Conservation (phyloP, 2,329 filamentous ascomycete genomes). For the Neocucurbitaria cava region DNA sequence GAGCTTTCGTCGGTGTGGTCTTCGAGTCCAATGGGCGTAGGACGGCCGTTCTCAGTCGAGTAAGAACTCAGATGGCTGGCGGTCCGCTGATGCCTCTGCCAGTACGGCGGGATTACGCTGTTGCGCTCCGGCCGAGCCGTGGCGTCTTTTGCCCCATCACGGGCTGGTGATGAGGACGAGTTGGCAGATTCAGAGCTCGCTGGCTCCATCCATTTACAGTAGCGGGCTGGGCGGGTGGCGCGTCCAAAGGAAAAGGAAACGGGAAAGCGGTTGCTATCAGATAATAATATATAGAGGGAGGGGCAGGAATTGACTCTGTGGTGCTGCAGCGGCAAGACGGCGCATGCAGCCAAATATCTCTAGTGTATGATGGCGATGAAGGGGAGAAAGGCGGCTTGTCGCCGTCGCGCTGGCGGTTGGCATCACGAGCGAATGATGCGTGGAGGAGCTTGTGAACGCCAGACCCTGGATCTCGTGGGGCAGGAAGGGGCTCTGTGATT, state of each 20-base stretch:
- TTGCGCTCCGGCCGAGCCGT: conserved; percentile 35
- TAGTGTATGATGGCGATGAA: conserved; percentile 21
- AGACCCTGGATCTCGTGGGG: conserved; percentile 3
- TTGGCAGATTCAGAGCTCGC: conserved; percentile 38
- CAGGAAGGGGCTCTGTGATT: conserved; percentile 5
- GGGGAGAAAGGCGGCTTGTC: conserved; percentile 12
- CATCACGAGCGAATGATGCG: conserved; percentile 8
- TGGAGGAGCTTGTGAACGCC: background rate
- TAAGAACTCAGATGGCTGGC: conserved; percentile 45
- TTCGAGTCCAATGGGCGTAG: conserved; percentile 64
- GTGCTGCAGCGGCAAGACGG: conserved; percentile 15
- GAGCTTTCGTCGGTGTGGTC: conserved; percentile 68
- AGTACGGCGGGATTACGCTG: conserved; percentile 56
- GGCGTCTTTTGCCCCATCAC: conserved; percentile 29
- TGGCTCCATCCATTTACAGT: conserved; percentile 52
- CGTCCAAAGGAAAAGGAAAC: conserved; percentile 21
- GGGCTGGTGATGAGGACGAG: conserved; percentile 30
- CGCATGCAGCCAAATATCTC: conserved; percentile 19
- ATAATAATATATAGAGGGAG: conserved; percentile 17
- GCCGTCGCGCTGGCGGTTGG: conserved; percentile 2
- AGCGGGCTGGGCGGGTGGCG: conserved; percentile 32
- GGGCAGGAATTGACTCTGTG: conserved; percentile 21
- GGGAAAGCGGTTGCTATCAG: conserved; percentile 19
- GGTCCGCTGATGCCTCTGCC: conserved; percentile 52
- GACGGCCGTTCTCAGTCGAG: conserved; percentile 44